A percentile compares a stretch with the other conserved stretches of the same genome.
Evolutionary conservation across 768 basidiomycete species (phyloP).

Genomic region (Porpolomopsis calyptriformis): DNA sequence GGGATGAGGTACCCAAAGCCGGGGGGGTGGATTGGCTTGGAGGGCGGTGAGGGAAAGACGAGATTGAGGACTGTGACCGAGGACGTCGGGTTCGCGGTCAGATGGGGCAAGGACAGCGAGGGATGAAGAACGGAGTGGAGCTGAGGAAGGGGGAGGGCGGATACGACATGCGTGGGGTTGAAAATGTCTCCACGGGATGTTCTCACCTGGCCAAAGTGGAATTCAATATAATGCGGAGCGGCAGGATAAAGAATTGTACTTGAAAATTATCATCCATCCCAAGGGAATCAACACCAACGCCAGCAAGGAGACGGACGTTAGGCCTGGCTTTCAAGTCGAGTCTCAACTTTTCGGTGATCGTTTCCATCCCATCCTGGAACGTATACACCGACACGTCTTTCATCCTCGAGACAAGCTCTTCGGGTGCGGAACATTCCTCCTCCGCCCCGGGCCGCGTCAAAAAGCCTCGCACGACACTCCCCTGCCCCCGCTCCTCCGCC

Average conservation of each 20-base stretch:
- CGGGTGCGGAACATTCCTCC: slow-evolving; percentile 33
- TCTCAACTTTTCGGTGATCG: slow-evolving; percentile 49
- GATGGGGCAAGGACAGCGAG: slow-evolving; percentile 42
- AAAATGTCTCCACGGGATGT: slow-evolving; percentile 25
- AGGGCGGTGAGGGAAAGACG: slow-evolving; percentile 51
- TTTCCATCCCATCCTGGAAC: slow-evolving; percentile 65
- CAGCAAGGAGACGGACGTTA: slow-evolving; percentile 50
- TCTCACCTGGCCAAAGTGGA: slow-evolving; percentile 16
- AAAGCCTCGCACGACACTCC: slow-evolving; percentile 59
- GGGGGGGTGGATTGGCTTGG: slow-evolving; percentile 51
- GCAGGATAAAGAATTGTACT: slow-evolving; percentile 25
- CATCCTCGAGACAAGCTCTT: slow-evolving; percentile 38
- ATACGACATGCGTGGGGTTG: slow-evolving; percentile 59
- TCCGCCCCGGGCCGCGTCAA: slow-evolving; percentile 19
- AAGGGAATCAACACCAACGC: slow-evolving; percentile 29
- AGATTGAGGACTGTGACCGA: slow-evolving; percentile 86
- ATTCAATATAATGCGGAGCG: slow-evolving; percentile 3
- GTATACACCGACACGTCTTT: slow-evolving; percentile 66
- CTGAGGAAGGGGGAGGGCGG: slow-evolving; percentile 58
- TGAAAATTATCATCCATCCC: slow-evolving; percentile 29
- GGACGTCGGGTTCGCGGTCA: slow-evolving; percentile 59
- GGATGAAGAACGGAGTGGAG: slow-evolving; percentile 35
- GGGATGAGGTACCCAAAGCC: slow-evolving; percentile 96
- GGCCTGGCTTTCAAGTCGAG: slow-evolving; percentile 29
- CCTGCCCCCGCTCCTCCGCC: slow-evolving; percentile 53